These are phyloP conservation scores for Termitomyces sp. DNA, from an alignment of 768 basidiomycete genomes.

Conservation along the genomic window DNA sequence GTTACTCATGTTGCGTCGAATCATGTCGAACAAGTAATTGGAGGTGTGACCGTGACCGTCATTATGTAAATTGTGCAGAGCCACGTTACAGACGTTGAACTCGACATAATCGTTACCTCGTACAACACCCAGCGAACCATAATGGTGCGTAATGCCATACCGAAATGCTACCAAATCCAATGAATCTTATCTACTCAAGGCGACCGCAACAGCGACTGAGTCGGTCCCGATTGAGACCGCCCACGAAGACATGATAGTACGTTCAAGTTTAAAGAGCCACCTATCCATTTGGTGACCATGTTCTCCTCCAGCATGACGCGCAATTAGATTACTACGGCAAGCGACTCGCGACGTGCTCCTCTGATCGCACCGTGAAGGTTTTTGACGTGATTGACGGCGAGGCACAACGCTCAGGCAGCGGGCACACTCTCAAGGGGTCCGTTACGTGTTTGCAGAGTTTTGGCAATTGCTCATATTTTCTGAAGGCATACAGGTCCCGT, in stretches of 20 bases:
- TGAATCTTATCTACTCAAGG: slow-evolving; percentile 20
- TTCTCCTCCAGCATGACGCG: slow-evolving; percentile 78
- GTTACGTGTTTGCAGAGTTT: slow-evolving; percentile 12
- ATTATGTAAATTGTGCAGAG: background rate
- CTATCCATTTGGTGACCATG: slow-evolving; percentile 1
- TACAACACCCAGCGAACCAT: background rate
- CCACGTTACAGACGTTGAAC: background rate
- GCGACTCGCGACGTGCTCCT: slow-evolving; percentile 93
- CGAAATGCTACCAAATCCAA: background rate
- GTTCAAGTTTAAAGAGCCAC: slow-evolving; percentile 20
- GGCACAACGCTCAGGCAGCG: slow-evolving; percentile 50
- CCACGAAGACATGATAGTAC: slow-evolving; percentile 98
- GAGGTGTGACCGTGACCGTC: background rate
- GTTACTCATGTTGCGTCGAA: background rate
- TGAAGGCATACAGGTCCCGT: slow-evolving; percentile 92
- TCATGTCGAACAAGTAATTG: background rate
- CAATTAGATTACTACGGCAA: slow-evolving; percentile 98
- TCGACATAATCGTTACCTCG: background rate
- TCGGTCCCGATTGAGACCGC: slow-evolving; percentile 88
- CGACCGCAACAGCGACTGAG: slow-evolving; percentile 51
- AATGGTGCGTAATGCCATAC: slow-evolving; percentile 5
- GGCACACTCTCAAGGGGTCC: slow-evolving; percentile 79
- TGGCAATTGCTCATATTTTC: background rate
- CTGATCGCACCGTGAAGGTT: slow-evolving; percentile 90
- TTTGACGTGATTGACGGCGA: slow-evolving; percentile 94